phyloP scores from a whole-genome alignment of 139 green algal genomes.

The Bryopsis sp. region DNA sequence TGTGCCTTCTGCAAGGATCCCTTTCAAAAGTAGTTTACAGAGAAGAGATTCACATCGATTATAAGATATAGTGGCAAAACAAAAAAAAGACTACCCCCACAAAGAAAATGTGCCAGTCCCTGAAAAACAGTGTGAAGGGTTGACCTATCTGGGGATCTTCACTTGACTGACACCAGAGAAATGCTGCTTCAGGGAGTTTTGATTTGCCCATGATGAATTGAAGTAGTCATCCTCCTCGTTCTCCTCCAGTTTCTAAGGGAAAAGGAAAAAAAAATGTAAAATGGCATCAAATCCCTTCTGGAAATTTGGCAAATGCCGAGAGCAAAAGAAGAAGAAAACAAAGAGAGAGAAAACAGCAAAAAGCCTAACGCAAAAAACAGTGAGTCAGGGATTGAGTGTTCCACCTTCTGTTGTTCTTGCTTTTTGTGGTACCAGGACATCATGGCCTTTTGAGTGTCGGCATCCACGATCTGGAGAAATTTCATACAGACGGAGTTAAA shows the following conservation, averaged over 20 bases:
- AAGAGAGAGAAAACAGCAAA: too few relatives aligned
- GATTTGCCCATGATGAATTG: constrained; percentile 57
- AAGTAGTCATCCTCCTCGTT: constrained; percentile 66
- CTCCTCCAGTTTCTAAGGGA: constrained; percentile 44
- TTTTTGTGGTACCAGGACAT: constrained; percentile 80
- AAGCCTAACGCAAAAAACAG: background rate
- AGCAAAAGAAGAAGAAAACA: background rate
- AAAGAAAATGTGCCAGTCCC: too few relatives aligned
- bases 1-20: too few relatives aligned
- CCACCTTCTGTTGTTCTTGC: constrained; percentile 70
- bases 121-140: too few relatives aligned
- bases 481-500: background rate
- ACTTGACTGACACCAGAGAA: constrained; percentile 52
- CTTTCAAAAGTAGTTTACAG: too few relatives aligned
- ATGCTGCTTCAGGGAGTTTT: constrained; percentile 58
- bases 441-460: constrained; percentile 78
- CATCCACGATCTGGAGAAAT: constrained; percentile 48
- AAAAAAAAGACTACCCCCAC: too few relatives aligned
- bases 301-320: too few relatives aligned
- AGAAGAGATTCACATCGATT: too few relatives aligned
- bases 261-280: too few relatives aligned
- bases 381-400: background rate
- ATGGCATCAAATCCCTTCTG: too few relatives aligned
- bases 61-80: too few relatives aligned
- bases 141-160: too few relatives aligned